Conservation (phyloP, 805 yeast species). For the Tetrapisispora iriomotensis region DNA sequence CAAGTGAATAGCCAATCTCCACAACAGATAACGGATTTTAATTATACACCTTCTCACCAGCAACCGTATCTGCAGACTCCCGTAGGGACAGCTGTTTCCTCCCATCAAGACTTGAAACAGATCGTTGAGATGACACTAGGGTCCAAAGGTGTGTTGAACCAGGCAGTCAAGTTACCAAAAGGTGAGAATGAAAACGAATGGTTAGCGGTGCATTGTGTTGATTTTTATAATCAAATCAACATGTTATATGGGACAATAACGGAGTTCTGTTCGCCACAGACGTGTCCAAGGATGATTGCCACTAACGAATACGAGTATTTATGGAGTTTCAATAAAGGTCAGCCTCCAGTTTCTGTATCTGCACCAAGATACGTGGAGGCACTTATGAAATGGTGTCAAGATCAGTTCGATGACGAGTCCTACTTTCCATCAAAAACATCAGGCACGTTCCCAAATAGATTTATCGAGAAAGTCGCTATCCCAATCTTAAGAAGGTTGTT, state of each 20-base stretch:
- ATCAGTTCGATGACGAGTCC: slow-evolving; percentile 80
- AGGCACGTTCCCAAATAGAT: slow-evolving; percentile 83
- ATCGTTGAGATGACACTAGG: slow-evolving; percentile 95
- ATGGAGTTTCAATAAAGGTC: slow-evolving; percentile 77
- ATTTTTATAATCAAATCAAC: slow-evolving; percentile 89
- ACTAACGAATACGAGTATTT: slow-evolving; percentile 93
- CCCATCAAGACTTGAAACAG: slow-evolving; percentile 67
- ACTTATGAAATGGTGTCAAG: slow-evolving; percentile 91
- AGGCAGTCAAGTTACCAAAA: slow-evolving; percentile 86
- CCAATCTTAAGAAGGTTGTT: slow-evolving; percentile 86
- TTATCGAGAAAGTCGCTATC: slow-evolving; percentile 57
- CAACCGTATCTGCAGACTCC: slow-evolving; percentile 25
- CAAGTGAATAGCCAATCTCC: slow-evolving; percentile 3
- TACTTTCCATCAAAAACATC: slow-evolving; percentile 85
- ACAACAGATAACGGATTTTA: slow-evolving; percentile 25
- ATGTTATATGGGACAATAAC: slow-evolving; percentile 95
- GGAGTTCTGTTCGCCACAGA: slow-evolving; percentile 88
- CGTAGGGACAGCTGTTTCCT: slow-evolving; percentile 33
- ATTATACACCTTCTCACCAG: slow-evolving; percentile 31
- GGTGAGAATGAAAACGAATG: slow-evolving; percentile 91
- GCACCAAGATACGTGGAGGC: slow-evolving; percentile 95
- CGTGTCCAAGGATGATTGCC: slow-evolving; percentile 97
- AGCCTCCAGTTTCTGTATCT: slow-evolving; percentile 73
- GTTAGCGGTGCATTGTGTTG: slow-evolving; percentile 97
- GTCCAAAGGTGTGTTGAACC: slow-evolving; percentile 78